Evolutionary conservation across 371 early-diverging fungal genomes (phyloP), one percentile per base, ranked within the genome.

Genomic region (Mucor saturninus): DNA sequence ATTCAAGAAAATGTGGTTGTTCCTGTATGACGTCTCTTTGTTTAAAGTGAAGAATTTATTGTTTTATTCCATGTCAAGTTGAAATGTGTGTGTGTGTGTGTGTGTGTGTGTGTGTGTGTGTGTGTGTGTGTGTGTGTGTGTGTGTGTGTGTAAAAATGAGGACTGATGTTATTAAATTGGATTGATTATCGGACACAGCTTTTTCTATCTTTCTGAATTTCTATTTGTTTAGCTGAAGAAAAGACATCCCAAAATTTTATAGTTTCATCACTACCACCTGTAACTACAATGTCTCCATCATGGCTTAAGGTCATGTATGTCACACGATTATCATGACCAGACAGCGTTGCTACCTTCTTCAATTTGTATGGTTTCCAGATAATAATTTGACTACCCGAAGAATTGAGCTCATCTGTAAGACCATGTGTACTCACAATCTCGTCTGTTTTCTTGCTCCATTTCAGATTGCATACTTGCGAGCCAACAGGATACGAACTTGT

Each of bases 371-470:
- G 91, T 55, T 88, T 86, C 99, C 99, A 99, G 13, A 98, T 83
- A 30, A 90, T 73, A n/a, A 98, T 84, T 57, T 93, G 91, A 77
- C 97, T 94, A 37, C 95, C 86, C 3, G 90, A 86, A 6, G 53
- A 67, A 8, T 59, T 67, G 0, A 61, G 58, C 10, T 65, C 62
- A 43, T 65, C 62, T 4, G 81, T 58, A 77, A 88, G 97, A 1
- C 99, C 99, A 73, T 99, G 99, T 2, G 95, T 87, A 35, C 93
- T 91, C 7, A 97, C 86, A 13, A 99, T 69, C 69, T 99, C 99
- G 68, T 92, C 88, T 4, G 86, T 76, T 56, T 90, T 91, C 46
- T 83, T 83, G 2, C 96, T 91, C 93, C 96, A 99, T 21, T 81
- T 72, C n/a, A 99, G 71, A 38, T 93, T 93, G 65, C 74, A 77